Conservation (phyloP, 1,284 basidiomycete species). For the Peniophora sp. region DNA sequence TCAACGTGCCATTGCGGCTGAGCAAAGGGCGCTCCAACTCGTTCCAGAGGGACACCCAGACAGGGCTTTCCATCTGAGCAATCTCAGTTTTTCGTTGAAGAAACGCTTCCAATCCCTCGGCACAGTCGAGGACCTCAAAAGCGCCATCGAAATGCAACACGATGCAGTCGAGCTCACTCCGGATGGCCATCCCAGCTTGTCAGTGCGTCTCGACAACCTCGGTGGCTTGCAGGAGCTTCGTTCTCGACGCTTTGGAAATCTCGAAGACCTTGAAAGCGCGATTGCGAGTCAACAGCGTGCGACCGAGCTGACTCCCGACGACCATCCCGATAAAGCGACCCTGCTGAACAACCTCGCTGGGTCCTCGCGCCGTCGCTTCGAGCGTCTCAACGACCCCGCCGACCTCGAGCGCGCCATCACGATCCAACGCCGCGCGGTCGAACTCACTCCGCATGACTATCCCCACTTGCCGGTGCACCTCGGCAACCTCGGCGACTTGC, state of each 20-base stretch:
- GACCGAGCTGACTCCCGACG: too few relatives aligned
- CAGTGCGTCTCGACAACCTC: not conserved
- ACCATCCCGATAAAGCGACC: too few relatives aligned
- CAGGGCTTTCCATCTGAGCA: not conserved
- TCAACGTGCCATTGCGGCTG: conserved; percentile 14
- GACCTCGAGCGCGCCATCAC: not conserved
- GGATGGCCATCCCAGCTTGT: not conserved
- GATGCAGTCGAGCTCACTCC: not conserved
- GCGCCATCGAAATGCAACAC: not conserved
- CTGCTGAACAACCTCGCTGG: too few relatives aligned
- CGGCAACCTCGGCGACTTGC: not conserved
- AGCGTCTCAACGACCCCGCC: too few relatives aligned
- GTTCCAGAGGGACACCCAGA: not conserved
- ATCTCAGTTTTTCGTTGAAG: not conserved
- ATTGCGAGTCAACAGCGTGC: not conserved
- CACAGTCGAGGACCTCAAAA: not conserved
- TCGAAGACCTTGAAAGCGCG: not conserved
- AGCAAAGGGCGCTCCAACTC: not conserved
- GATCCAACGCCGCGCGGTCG: not conserved
- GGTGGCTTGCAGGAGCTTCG: not conserved
- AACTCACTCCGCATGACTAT: conserved; percentile 68
- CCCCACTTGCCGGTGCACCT: not conserved
- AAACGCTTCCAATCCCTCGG: not conserved
- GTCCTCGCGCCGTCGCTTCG: too few relatives aligned
- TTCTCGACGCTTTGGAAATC: not conserved